Percentiles rank a stretch among this genome's conserved stretches.
These are phyloP conservation scores for Alternaria novae-zelandiae DNA, from an alignment of 2,329 filamentous ascomycete genomes.

Conservation along the genomic window DNA sequence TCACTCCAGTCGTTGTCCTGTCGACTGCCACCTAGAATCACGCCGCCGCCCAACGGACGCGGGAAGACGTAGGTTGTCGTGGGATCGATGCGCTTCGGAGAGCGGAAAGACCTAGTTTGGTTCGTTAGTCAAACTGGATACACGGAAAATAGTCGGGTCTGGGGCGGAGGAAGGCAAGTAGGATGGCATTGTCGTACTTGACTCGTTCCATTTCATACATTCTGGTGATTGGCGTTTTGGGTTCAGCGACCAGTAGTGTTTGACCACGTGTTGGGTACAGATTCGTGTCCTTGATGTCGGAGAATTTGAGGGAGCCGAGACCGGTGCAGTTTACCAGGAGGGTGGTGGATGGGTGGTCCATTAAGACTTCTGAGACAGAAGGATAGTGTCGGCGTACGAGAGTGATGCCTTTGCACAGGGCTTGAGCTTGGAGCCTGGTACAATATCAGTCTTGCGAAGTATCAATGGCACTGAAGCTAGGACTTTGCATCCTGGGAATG, in stretches of 20 bases:
- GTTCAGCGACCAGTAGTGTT: conserved; percentile 72
- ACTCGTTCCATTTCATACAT: conserved; percentile 44
- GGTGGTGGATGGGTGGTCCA: conserved; percentile 67
- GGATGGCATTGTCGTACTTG: conserved; percentile 5
- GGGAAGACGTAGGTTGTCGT: conserved; percentile 56
- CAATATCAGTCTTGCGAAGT: no score
- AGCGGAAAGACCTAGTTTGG: conserved; percentile 44
- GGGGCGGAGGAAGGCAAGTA: background rate
- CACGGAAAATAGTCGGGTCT: background rate
- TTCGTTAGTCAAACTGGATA: background rate
- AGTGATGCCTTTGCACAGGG: conserved; percentile 72
- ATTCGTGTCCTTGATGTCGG: conserved; percentile 78
- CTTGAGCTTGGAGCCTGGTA: conserved; percentile 62
- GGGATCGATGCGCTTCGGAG: conserved; percentile 50
- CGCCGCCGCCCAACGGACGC: conserved; percentile 70
- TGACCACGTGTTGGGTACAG: conserved; percentile 81
- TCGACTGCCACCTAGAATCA: conserved; percentile 83
- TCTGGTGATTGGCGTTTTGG: conserved; percentile 44
- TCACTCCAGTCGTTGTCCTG: conserved; percentile 81
- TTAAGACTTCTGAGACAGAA: conserved; percentile 73
- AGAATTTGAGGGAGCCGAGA: conserved; percentile 74
- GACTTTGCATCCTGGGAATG: no score
- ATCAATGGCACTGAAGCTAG: no score
- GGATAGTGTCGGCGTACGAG: conserved; percentile 53
- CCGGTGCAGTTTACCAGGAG: conserved; percentile 87